These are phyloP conservation scores for Meira miltonrushii DNA, from an alignment of 1,284 basidiomycete species.

Conservation along the genomic window DNA sequence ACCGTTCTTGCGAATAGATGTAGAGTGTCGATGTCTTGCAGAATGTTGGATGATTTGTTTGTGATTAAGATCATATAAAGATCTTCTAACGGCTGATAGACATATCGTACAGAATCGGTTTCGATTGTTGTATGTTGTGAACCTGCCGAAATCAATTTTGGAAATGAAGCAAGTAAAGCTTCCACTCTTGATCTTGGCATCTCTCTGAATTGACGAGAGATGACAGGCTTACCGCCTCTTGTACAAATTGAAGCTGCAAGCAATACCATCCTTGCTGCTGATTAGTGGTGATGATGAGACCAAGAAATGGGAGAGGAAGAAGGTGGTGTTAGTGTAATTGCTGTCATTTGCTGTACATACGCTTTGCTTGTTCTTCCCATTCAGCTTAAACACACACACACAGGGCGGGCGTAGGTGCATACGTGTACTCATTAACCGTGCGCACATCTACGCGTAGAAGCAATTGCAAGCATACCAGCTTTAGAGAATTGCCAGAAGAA, in stretches of 20 bases:
- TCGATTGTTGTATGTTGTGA: slow-evolving; percentile 86
- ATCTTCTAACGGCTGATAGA: slow-evolving; percentile 97
- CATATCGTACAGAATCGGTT: slow-evolving; percentile 65
- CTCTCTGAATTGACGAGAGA: slow-evolving; percentile 92
- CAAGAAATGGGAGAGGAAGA: neutral
- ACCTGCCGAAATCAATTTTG: slow-evolving; percentile 92
- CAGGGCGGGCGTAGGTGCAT: too few species aligned
- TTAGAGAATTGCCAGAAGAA: too few species aligned
- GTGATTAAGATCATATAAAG: slow-evolving; percentile 96
- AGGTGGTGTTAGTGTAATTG: neutral
- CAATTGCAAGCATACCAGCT: too few species aligned
- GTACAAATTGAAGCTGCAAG: slow-evolving; percentile 89
- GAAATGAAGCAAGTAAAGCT: slow-evolving; percentile 90
- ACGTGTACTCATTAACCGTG: too few species aligned
- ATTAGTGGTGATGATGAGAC: too few species aligned
- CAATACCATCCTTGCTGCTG: slow-evolving; percentile 63
- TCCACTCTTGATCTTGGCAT: slow-evolving; percentile 89
- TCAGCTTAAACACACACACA: too few species aligned
- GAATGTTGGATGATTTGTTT: slow-evolving; percentile 94
- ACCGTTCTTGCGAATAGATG: slow-evolving; percentile 90
- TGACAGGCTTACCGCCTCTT: slow-evolving; percentile 85
- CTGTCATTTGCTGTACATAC: too few species aligned
- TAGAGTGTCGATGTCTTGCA: slow-evolving; percentile 95
- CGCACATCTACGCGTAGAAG: too few species aligned
- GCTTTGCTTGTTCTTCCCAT: too few species aligned